phyloP scores from a whole-genome alignment of 129 eudicot species.

The Smallanthus sonchifolius region DNA sequence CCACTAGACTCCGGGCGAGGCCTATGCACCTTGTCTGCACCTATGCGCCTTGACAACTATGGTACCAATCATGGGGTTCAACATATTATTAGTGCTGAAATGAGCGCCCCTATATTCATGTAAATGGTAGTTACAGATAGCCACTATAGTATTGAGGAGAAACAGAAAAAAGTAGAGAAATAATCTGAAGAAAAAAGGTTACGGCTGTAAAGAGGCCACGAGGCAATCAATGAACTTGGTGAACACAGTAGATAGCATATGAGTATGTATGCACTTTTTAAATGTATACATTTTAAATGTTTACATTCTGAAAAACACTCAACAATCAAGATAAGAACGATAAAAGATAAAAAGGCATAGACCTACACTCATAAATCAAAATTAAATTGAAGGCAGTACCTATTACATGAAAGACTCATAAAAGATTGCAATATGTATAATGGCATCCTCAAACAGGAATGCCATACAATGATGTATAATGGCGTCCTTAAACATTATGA shows the following conservation, averaged over 20 bases:
- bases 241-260: neutral
- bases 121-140: neutral
- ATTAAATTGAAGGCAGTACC: neutral
- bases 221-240: neutral
- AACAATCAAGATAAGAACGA: neutral
- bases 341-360: neutral
- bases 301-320: neutral
- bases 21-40: too few relatives aligned
- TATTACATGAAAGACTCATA: neutral
- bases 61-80: too few relatives aligned
- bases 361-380: conserved; percentile 1
- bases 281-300: neutral
- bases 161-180: neutral
- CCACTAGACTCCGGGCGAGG: too few relatives aligned
- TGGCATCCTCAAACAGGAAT: neutral
- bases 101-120: neutral
- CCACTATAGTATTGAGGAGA: neutral
- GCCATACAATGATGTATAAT: neutral
- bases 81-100: too few relatives aligned
- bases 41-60: too few relatives aligned
- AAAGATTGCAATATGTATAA: neutral
- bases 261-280: neutral
- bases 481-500: neutral
- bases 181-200: neutral
- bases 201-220: neutral